Base-by-base conservation (phyloP, 2,329 filamentous ascomycete species). In the Neocatenulostroma microsporum region DNA sequence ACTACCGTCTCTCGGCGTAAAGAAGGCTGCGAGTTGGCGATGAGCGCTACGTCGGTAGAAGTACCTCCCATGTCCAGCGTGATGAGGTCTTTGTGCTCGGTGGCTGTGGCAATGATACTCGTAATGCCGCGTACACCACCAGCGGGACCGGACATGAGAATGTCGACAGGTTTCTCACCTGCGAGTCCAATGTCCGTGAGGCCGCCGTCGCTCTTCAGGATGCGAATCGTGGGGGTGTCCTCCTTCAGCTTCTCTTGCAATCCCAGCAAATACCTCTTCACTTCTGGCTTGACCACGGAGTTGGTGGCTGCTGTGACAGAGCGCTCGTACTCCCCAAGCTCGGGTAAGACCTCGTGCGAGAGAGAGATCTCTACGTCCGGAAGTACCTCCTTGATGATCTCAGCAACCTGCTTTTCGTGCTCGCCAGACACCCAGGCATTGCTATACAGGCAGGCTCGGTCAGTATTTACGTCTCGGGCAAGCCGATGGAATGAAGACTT, bases 41-140 rank as follows among this genome's bases (percentile, higher is more conserved):
- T 52, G 17, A 50, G 39, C 8, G 49, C 46, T 12, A 52, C 49
- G 26, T 52, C 49, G 1, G 49, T 52, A 7, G 40, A 45, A 11
- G 49, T 52, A 15, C 49, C 49, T 27, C 49, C 49, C 47, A 52
- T 50, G 27, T 52, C 49, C 14, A 50, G 40, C 4, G 49, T 50
- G 31, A 52, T 48, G 14, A 52, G 31, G 31, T 52, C 49, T 37
- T 52, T 52, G 40, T 52, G 44, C 30, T 44, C 41, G 9, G 49
- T 52, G 2, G 49, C 39, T 25, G 48, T 50, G 7, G 49, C 49
- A 21, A 52, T 52, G 25, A 52, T 50, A 33, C 46, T 49, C 3
- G 49, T 52, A 24, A 52, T 48, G 30, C 49, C 49, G 37, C 40
- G 27, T 4, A 52, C 47, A 18, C 49, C 49, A 25, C 49, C 49